phyloP scores from a whole-genome alignment of 1,284 basidiomycete genomes.

The Trichosporon sp. region DNA sequence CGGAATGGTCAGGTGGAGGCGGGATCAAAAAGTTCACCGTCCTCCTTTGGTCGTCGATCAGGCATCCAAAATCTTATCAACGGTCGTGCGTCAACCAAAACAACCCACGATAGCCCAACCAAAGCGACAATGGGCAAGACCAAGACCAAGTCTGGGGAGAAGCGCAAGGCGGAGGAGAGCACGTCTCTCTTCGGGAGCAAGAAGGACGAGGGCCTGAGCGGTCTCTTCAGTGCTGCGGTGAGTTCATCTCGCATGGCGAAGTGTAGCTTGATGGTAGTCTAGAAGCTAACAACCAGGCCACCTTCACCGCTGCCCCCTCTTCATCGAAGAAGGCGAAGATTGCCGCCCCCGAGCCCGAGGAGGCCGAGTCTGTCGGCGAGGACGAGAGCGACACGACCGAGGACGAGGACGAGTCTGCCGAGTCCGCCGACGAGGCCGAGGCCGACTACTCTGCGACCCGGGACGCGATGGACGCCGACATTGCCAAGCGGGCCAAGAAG shows the following conservation, averaged over 20 bases:
- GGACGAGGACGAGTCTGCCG: constrained; percentile 32
- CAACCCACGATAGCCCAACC: not conserved
- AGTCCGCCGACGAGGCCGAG: too few relatives aligned
- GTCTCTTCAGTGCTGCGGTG: constrained; percentile 7
- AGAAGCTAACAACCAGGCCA: constrained; percentile 4
- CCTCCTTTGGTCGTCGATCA: not conserved
- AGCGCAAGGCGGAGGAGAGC: constrained; percentile 11
- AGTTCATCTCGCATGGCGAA: not conserved
- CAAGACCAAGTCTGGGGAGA: constrained; percentile 8
- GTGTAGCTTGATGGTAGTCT: too few relatives aligned
- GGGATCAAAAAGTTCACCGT: constrained; percentile 9
- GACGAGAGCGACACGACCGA: constrained; percentile 22
- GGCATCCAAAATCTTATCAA: constrained; percentile 2
- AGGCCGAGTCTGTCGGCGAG: constrained; percentile 18
- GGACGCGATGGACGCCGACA: too few relatives aligned
- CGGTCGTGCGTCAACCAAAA: not conserved
- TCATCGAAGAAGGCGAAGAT: constrained; percentile 24
- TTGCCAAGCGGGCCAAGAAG: too few relatives aligned
- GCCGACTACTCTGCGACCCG: too few relatives aligned
- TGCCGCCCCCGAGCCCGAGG: constrained; percentile 25
- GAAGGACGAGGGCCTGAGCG: constrained; percentile 22
- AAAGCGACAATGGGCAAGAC: constrained; percentile 7
- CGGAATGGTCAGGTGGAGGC: not conserved
- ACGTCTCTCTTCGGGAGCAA: constrained; percentile 12
- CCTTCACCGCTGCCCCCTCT: not conserved